Evolutionary conservation across 176 grass and related monocot genomes (phyloP), one percentile per base, ranked within the genome.

Genomic region (Aegilops bicornis): DNA sequence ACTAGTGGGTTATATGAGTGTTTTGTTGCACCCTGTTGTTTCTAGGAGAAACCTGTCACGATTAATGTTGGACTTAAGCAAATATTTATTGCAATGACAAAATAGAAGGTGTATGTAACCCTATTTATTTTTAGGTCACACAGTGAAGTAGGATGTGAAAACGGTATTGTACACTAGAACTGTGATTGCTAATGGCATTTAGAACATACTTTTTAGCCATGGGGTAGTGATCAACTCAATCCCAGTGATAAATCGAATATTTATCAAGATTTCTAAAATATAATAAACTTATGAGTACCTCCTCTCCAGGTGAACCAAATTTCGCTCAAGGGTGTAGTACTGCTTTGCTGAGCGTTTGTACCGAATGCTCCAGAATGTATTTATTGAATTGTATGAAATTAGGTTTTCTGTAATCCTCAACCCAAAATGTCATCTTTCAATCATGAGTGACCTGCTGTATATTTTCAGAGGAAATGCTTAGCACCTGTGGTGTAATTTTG

Each of bases 11-110:
- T 72, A 23, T 63, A 32, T 63, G 24, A 11, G 61, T 79, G 7
- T 61, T 80, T 86, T 72, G 37, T 86, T 86, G 36, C 7, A 63
- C 7, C 45, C 36, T 71, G 66, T 71, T 62, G 63, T 58, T 14
- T 43, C 10, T 45, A 24, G 27, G 7, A 81, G 13, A 81, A 52
- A 14, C 15, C n/a, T 81, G 42, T 20, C 29, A 5, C 0, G 29
- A 31, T 42, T 50, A 20, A 30, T 82, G 22, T 64, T 64, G 37
- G 48, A 81, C 17, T 63, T 40, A 29, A 39, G 5, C 10, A 52
- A 19, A 40, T 24, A 69, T 32, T 32, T 63, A 16, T 39, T 45
- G 7, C 23, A 56, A 7, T 8, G 31, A 66, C 32, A 8, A 2
- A 78, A 83, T 66, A 31, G 22, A 68, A 50, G 16, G 25, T 63